These are phyloP conservation scores for Chenopodium berlandieri DNA, from an alignment of 148 eudicot genomes.

Conservation along the genomic window DNA sequence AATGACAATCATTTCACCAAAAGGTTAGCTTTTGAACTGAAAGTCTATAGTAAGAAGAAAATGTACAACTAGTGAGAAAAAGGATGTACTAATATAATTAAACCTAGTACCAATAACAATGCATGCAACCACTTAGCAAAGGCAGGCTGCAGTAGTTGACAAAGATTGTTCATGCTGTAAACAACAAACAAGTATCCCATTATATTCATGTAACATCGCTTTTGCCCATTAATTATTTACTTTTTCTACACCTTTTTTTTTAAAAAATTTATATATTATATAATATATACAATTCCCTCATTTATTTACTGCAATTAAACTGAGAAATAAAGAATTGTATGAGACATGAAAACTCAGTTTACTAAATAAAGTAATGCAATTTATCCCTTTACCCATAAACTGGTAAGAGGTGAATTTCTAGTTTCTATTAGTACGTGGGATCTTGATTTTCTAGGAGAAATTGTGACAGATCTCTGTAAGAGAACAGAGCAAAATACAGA, in stretches of 20 bases:
- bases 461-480: background rate
- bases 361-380: background rate
- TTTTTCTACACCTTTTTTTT: background rate
- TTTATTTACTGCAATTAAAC: constrained; percentile 11
- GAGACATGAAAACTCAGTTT: background rate
- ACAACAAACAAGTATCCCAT: constrained; percentile 18
- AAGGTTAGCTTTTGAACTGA: constrained; percentile 1
- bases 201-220: constrained; percentile 40
- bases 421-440: background rate
- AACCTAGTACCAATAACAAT: background rate
- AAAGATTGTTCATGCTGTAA: constrained; percentile 34
- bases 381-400: constrained; percentile 20
- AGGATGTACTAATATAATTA: too few relatives aligned
- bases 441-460: background rate
- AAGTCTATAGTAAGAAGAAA: background rate
- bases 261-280: too few relatives aligned
- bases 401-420: constrained; percentile 13
- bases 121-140: constrained; percentile 9
- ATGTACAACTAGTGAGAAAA: background rate
- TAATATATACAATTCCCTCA: background rate
- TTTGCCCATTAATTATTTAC: constrained; percentile 19
- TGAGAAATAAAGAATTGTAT: constrained; percentile 21
- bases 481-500: background rate
- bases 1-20: constrained; percentile 2
- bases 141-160: constrained; percentile 16